Evolutionary conservation across 768 basidiomycete species (phyloP).

Genomic region (Chalciporus piperatus): DNA sequence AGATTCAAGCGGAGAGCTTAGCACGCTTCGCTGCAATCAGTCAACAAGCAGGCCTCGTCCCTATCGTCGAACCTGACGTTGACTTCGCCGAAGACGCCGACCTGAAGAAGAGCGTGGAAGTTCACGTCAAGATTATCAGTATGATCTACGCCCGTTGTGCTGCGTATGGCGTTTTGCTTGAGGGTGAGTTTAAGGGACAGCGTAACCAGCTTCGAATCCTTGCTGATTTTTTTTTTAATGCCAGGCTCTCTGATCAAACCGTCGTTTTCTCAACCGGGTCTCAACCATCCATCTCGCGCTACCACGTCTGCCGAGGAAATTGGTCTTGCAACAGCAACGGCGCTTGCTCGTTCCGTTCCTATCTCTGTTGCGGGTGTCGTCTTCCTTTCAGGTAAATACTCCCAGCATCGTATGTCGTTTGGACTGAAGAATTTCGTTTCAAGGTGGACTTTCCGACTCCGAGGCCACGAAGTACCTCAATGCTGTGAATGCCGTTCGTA

Average conservation of each 20-base stretch:
- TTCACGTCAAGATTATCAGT: conserved; percentile 44
- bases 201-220: background rate
- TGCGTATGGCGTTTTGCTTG: conserved; percentile 46
- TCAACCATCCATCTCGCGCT: conserved; percentile 39
- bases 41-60: conserved; percentile 50
- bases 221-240: background rate
- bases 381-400: conserved; percentile 45
- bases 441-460: conserved; percentile 43
- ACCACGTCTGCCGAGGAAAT: conserved; percentile 40
- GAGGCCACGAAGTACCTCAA: conserved; percentile 42
- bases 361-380: conserved; percentile 45
- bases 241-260: conserved; percentile 50
- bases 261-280: conserved; percentile 49
- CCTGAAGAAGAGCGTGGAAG: conserved; percentile 42
- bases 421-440: background rate
- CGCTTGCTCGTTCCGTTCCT: conserved; percentile 45
- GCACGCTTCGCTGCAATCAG: conserved; percentile 49
- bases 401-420: background rate
- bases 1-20: conserved; percentile 46
- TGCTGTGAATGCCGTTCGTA: conserved; percentile 39
- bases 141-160: conserved; percentile 46
- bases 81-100: conserved; percentile 49
- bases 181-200: conserved; percentile 34
- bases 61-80: conserved; percentile 52
- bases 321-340: conserved; percentile 43